Percentiles rank a stretch among this genome's conserved stretches.
Evolutionary conservation across 2,329 filamentous ascomycete species (phyloP).

Genomic region (Blastomyces gilchristii): DNA sequence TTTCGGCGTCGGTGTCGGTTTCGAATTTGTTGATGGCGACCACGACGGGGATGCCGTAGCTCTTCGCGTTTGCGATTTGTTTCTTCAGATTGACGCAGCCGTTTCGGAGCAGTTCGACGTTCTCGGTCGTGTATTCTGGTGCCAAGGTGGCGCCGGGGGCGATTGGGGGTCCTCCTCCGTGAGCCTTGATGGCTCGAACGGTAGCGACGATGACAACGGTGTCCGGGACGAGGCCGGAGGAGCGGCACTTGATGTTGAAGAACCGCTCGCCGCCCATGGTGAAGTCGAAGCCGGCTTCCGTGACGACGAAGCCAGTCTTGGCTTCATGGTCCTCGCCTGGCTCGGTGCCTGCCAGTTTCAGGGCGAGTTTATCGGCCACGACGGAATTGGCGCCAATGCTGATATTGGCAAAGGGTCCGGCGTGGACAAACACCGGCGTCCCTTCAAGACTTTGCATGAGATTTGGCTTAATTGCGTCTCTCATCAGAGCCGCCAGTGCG

Average conservation of each 20-base stretch:
- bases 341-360: conserved; percentile 93
- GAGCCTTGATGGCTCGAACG: conserved; percentile 89
- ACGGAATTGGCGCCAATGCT: conserved; percentile 95
- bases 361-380: conserved; percentile 83
- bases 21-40: conserved; percentile 96
- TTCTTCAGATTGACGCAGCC: conserved; percentile 93
- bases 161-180: conserved; percentile 92
- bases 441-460: conserved; percentile 97
- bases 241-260: conserved; percentile 99
- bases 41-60: conserved; percentile 85
- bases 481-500: conserved; percentile 88
- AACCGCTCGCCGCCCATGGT: conserved; percentile 99
- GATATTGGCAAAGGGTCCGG: conserved; percentile 96
- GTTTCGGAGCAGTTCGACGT: conserved; percentile 76
- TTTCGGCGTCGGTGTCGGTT: conserved; percentile 87
- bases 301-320: conserved; percentile 87
- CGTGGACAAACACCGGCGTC: conserved; percentile 94
- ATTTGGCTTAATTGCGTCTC: conserved; percentile 97
- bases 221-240: conserved; percentile 84
- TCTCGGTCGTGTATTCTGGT: conserved; percentile 85
- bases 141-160: conserved; percentile 74
- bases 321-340: conserved; percentile 71
- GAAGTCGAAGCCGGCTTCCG: conserved; percentile 97
- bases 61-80: conserved; percentile 82
- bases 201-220: conserved; percentile 93